Evolutionary conservation across 257 asterid genomes (phyloP).

Genomic region (Solanum clarkiae): DNA sequence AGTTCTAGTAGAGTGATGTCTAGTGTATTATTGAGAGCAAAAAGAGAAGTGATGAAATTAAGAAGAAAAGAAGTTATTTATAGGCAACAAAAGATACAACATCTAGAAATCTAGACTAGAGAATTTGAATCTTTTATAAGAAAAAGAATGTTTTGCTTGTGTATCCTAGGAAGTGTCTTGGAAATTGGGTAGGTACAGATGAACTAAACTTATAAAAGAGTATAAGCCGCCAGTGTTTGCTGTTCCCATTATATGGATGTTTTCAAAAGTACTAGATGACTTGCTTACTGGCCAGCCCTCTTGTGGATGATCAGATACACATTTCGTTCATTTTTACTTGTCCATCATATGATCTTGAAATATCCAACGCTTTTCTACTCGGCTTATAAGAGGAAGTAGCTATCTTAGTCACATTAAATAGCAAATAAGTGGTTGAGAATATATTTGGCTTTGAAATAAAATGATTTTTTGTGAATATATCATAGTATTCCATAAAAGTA

Average conservation of each 20-base stretch:
- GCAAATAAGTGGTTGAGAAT: too few relatives aligned
- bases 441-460: too few relatives aligned
- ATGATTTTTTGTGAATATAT: too few relatives aligned
- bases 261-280: not conserved
- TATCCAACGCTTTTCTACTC: too few relatives aligned
- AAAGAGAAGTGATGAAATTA: not conserved
- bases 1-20: not conserved
- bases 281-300: not conserved
- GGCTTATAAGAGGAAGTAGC: too few relatives aligned
- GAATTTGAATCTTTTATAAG: not conserved
- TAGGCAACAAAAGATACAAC: not conserved
- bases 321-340: too few relatives aligned
- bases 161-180: not conserved
- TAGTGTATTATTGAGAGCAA: not conserved
- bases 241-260: not conserved
- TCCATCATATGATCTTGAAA: too few relatives aligned
- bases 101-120: not conserved
- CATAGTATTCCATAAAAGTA: too few relatives aligned
- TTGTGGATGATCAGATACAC: not conserved
- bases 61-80: not conserved
- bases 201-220: not conserved
- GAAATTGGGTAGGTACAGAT: conserved; percentile 4
- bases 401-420: too few relatives aligned
- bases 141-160: not conserved
- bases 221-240: not conserved